Evolutionary conservation across 345 rosid species (phyloP).

Genomic region (Brassica nigra): DNA sequence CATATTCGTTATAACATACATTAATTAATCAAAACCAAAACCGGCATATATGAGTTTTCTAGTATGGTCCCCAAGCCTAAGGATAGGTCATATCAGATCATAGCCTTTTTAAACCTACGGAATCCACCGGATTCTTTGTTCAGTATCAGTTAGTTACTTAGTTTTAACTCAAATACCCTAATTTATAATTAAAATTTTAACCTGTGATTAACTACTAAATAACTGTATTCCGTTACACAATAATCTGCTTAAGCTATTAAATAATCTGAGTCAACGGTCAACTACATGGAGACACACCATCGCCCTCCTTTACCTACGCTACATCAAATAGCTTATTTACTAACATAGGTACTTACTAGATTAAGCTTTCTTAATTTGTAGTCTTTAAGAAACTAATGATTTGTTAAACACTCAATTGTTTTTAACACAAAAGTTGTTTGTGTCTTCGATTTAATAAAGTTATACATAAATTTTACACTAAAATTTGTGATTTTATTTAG

Average conservation of each 20-base stretch:
- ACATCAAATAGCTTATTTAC: not conserved
- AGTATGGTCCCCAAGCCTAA: conserved; percentile 36
- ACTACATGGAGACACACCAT: conserved; percentile 27
- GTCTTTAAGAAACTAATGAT: not conserved
- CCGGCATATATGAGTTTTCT: conserved; percentile 9
- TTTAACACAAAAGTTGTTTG: not conserved
- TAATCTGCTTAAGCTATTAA: conserved; percentile 20
- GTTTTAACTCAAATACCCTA: not conserved
- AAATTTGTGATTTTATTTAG: not conserved
- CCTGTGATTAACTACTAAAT: not conserved
- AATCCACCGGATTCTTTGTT: conserved; percentile 35
- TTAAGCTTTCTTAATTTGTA: not conserved
- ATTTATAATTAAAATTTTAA: not conserved
- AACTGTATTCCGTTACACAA: conserved; percentile 30
- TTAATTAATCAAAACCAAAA: conserved; percentile 20
- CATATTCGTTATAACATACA: not conserved
- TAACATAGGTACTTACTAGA: not conserved
- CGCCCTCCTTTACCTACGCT: not conserved
- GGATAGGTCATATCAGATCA: conserved; percentile 7
- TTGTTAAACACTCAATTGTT: not conserved
- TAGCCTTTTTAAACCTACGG: conserved; percentile 32
- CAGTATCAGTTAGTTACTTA: not conserved
- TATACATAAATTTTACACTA: not conserved
- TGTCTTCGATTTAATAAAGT: not conserved
- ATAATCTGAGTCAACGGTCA: conserved; percentile 49